Evolutionary conservation across 257 asterid genomes (phyloP), one percentile per base, ranked within the genome.

Genomic region (Lavandula angustifolia): DNA sequence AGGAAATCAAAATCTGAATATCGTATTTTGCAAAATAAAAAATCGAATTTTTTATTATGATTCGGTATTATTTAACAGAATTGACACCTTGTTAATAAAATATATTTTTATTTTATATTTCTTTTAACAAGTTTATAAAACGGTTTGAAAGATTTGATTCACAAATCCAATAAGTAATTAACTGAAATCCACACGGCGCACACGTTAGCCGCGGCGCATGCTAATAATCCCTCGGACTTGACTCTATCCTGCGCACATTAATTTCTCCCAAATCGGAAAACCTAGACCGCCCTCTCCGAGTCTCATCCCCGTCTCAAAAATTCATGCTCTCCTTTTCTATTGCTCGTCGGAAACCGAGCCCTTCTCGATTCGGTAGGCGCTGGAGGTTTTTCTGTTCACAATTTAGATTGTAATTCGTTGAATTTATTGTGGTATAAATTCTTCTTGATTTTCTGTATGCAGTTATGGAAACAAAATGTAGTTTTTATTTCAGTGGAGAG

Each of bases 231-330:
- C 16, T 11, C 17, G 9, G 10, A 22, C 27, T 22, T 2, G 27
- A 22, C 27, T 63, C n/a, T n/a, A n/a, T n/a, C n/a, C n/a, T n/a
- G n/a, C 78, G 72, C 85, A 53, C 60, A 63, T 62, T 48, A 70
- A 69, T 72, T 72, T 70, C 66, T 48, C 77, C 79, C 79, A 75
- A 77, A 75, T 77, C 75, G 38, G 54, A 75, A 74, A 81, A 75
- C 86, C 81, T 77, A 80, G 72, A 7, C 32, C 44, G 65, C 66
- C 68, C 54, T 31, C 48, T 22, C 27, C 27, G 2, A 22, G 27
- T 22, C 27, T 57, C 16, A 35, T 60, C 59, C n/a, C 43, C 53
- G 27, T 54, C 60, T 52, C 76, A 60, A 70, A 60, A 67, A 50
- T 67, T 66, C 78, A 16, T 50, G 22, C 57, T 62, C 67, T 52